Evolutionary conservation across 805 yeast genomes (phyloP).

Genomic region (Saturnispora zaruensis): DNA sequence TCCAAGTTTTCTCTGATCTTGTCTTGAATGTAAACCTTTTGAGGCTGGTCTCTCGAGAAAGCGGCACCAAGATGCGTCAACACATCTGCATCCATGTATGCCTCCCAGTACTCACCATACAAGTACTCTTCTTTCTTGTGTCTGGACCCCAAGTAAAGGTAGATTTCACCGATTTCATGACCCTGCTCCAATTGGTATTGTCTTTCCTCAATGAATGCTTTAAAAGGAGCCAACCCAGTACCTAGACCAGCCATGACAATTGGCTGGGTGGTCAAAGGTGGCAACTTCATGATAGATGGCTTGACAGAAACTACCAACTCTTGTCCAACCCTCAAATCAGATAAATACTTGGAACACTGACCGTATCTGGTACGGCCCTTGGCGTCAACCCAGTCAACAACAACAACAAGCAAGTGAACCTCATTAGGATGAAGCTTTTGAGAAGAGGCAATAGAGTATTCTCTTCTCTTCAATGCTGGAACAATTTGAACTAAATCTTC

Average conservation of each 20-base stretch:
- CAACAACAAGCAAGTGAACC: conserved; percentile 85
- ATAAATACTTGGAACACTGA: conserved; percentile 85
- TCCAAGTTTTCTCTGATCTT: conserved; percentile 70
- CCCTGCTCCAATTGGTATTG: conserved; percentile 90
- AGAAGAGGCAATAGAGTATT: conserved; percentile 94
- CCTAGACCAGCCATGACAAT: conserved; percentile 96
- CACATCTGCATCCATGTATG: conserved; percentile 83
- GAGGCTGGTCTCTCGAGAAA: conserved; percentile 93
- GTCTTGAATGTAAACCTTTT: conserved; percentile 93
- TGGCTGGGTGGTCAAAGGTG: conserved; percentile 79
- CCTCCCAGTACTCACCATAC: conserved; percentile 97
- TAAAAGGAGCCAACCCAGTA: conserved; percentile 97
- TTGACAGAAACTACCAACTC: conserved; percentile 91
- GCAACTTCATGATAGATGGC: conserved; percentile 95
- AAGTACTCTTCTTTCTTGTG: conserved; percentile 92
- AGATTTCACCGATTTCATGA: conserved; percentile 78
- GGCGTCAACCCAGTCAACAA: conserved; percentile 90
- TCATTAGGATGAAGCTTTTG: conserved; percentile 88
- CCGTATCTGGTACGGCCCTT: conserved; percentile 83
- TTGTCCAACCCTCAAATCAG: conserved; percentile 69
- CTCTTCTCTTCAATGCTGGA: conserved; percentile 90
- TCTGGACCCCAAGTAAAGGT: conserved; percentile 85
- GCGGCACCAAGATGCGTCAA: conserved; percentile 96
- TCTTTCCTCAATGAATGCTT: conserved; percentile 94
- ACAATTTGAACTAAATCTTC: conserved; percentile 63